A percentile compares a stretch with the other conserved stretches of the same genome.
These are phyloP conservation scores for Zarea fungicola DNA, from an alignment of 2,329 filamentous ascomycete species.

Conservation along the genomic window DNA sequence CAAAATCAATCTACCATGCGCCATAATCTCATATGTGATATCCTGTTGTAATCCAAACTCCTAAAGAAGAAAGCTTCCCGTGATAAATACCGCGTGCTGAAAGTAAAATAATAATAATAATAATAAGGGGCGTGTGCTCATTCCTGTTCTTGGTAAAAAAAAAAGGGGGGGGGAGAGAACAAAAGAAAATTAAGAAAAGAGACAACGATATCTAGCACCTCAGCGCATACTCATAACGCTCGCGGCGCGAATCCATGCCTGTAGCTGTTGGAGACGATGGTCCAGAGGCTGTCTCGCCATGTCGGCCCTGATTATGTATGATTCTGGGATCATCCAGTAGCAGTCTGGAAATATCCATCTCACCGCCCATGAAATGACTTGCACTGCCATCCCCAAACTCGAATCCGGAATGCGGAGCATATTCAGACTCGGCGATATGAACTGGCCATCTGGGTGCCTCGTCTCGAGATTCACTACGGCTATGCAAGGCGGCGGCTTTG, in stretches of 20 bases:
- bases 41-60: constrained; percentile 12
- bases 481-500: constrained; percentile 34
- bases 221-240: constrained; percentile 16
- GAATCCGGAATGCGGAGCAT: constrained; percentile 27
- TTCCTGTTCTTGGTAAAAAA: neutral
- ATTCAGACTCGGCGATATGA: constrained; percentile 28
- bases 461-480: constrained; percentile 39
- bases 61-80: constrained; percentile 4
- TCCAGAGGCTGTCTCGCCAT: constrained; percentile 22
- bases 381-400: constrained; percentile 40
- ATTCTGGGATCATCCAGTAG: constrained; percentile 48
- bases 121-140: constrained; percentile 9
- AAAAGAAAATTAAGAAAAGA: too few relatives aligned
- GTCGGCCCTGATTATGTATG: constrained; percentile 20
- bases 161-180: too few relatives aligned
- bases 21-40: constrained; percentile 11
- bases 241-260: constrained; percentile 17
- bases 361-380: constrained; percentile 40
- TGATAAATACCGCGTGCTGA: neutral
- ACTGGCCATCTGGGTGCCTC: constrained; percentile 42
- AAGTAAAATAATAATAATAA: too few relatives aligned
- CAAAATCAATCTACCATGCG: constrained; percentile 10
- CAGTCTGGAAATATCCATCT: constrained; percentile 59
- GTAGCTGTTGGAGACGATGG: constrained; percentile 20
- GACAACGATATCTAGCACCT: constrained; percentile 15